Base-by-base conservation (phyloP, 352 stramenopile species). In the Heterotrichella gracilis region DNA sequence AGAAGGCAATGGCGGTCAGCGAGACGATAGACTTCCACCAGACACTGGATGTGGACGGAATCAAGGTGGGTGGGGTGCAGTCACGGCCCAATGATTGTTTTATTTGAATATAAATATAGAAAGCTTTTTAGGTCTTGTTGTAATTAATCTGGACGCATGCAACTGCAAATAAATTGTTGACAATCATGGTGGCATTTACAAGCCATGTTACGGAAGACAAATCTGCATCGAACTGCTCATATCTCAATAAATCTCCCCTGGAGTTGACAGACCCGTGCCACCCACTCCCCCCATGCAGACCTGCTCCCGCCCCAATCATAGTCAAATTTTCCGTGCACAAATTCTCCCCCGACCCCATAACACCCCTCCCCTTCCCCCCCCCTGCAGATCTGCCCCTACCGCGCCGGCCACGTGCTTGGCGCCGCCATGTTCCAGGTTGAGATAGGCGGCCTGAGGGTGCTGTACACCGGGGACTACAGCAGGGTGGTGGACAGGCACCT, bases 361-460 rank as follows among this genome's bases (percentile, higher is more conserved):
- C n/a, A n/a, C n/a, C n/a, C n/a, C n/a, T n/a, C n/a, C n/a, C n/a
- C n/a, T n/a, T n/a, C n/a, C n/a, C n/a, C n/a, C n/a, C n/a, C n/a
- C n/a, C n/a, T n/a, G n/a, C n/a, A n/a, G n/a, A n/a, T 98, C 78
- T 94, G 89, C 72, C 90, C 89, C 22, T 94, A 96, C 73, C 96
- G 96, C 74, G 93, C 93, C 24, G 92, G 92, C 3, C 93, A 99
- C 73, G 93, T 99, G 22, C 81, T 99, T 0, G 93, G 93, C 25
- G 93, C 92, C 14, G 95, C 89, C 69, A 98, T 99, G 92, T 98
- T 95, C 74, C 84, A 94, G 70, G 88, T 99, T 68, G 90, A 98
- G 71, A 95, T 99, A 70, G 92, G 87, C 24, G 88, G 89, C 68
- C 81, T 96, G 24, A 89, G 90, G 22, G 81, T 99, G 22, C 80